Base-by-base conservation (phyloP, 352 stramenopile genomes). In the Phytopythium montanum region DNA sequence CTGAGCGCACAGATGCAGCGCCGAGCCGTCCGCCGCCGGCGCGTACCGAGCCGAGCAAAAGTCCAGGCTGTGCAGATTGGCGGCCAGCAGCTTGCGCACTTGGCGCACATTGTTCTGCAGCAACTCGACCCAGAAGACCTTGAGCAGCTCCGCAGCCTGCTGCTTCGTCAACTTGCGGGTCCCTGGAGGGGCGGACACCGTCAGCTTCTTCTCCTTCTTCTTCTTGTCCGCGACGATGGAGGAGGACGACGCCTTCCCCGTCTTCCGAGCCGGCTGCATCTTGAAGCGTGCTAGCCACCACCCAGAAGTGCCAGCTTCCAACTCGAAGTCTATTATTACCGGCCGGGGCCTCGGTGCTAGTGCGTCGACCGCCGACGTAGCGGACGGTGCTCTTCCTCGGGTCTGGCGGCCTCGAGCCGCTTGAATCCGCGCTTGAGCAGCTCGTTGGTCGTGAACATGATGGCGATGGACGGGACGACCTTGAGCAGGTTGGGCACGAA, bases 361-460 rank as follows among this genome's bases (percentile, higher is more conserved):
- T 54, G 48, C 8, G 48, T 54, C n/a, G 48, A 39, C 18, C 28
- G 26, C 28, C 48, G 48, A 12, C 48, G 48, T 33, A 60, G 54
- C 26, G 14, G 10, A 7, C 39, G 39, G 21, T 12, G 33, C 34
- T 56, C 13, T 33, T 28, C 13, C 29, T 28, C 53, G 1, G 53
- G 8, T 23, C 18, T 26, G 8, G 44, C 44, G 10, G 44, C 44
- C 9, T 71, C 56, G 51, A 63, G 72, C 50, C 68, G 65, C 21
- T 70, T 68, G 54, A 74, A 42, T 8, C 23, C 42, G 25, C 79
- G 77, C 60, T 90, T 77, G 49, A 92, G 78, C 59, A 87, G 52
- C 62, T 92, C 79, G 60, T 90, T 92, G 38, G 79, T 84, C 42
- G 82, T 88, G 62, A 92, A 90, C 76, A 88, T 88, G 66, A 92